Base-by-base conservation (phyloP, 2,329 filamentous ascomycete species). In the Neopestalotiopsis sp. region DNA sequence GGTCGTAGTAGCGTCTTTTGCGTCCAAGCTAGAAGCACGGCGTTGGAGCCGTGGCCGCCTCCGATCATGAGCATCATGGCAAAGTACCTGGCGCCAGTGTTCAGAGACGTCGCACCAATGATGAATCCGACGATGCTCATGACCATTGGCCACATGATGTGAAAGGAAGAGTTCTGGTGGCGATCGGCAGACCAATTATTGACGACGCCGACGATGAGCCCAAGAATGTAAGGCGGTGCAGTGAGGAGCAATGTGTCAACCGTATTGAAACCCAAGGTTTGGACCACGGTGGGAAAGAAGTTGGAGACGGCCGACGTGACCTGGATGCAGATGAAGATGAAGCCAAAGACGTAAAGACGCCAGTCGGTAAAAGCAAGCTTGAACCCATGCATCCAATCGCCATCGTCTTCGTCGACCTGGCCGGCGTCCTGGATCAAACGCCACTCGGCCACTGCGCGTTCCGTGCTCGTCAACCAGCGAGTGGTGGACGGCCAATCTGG, bases 351-450 rank as follows among this genome's bases (percentile, higher is more conserved):
- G 81, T 85, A 88, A 0, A 86, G 82, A 66, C 85, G 81, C 72
- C 83, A 84, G 69, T 89, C 87, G 13, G 74, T 75, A 65, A 81
- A 79, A 0, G 86, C 86, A 69, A 85, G 81, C 73, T 83, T 83
- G 38, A 88, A 80, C 2, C 87, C 86, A 5, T 53, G 45, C 45
- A 81, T 80, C 81, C 78, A 84, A 4, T 81, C 80, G 5, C 79
- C 84, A 6, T 80, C 81, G 56, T 76, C 70, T 7, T 73, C 69
- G 17, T 79, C 77, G 30, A 81, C 74, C 38, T 84, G 84, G 38
- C 84, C 83, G 10, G 88, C 81, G 70, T 89, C 87, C 64, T 81
- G 80, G 65, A 84, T 82, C 78, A 85, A 84, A 59, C 85, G 82
- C 30, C 75, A 75, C 68, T 85, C 81, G 2, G 85, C 84, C 5